phyloP scores from a whole-genome alignment of 2,329 filamentous ascomycete species.

The Colletotrichum eremochloae region DNA sequence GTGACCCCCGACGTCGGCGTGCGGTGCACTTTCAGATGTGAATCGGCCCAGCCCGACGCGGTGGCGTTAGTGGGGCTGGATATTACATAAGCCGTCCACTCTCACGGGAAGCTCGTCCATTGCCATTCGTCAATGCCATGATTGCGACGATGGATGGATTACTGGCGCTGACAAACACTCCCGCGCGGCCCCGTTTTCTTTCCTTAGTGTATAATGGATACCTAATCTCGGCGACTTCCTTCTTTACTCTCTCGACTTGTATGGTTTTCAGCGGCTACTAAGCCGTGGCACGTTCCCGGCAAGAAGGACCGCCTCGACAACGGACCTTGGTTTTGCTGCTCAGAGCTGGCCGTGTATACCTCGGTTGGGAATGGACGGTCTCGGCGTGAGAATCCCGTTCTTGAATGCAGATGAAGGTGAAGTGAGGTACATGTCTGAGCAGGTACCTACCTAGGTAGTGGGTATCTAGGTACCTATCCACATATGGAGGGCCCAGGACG shows the following conservation, averaged over 20 bases:
- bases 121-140: background rate
- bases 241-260: background rate
- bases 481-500: background rate
- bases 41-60: background rate
- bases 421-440: too few species aligned
- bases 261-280: background rate
- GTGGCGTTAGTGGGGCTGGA: background rate
- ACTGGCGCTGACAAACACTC: slow-evolving; percentile 26
- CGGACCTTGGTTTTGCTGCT: background rate
- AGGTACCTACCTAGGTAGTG: too few species aligned
- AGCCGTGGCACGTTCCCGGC: too few species aligned
- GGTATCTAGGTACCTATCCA: too few species aligned
- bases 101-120: background rate
- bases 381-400: too few species aligned
- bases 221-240: too few species aligned
- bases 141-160: background rate
- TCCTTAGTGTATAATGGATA: too few species aligned
- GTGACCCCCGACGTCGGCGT: background rate
- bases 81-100: background rate
- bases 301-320: background rate
- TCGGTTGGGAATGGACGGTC: too few species aligned
- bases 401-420: too few species aligned
- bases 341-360: background rate
- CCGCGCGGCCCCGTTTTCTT: slow-evolving; percentile 7
- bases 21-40: background rate